Base-by-base conservation (phyloP, 2,329 filamentous ascomycete species). In the Celoporthe dispersa region DNA sequence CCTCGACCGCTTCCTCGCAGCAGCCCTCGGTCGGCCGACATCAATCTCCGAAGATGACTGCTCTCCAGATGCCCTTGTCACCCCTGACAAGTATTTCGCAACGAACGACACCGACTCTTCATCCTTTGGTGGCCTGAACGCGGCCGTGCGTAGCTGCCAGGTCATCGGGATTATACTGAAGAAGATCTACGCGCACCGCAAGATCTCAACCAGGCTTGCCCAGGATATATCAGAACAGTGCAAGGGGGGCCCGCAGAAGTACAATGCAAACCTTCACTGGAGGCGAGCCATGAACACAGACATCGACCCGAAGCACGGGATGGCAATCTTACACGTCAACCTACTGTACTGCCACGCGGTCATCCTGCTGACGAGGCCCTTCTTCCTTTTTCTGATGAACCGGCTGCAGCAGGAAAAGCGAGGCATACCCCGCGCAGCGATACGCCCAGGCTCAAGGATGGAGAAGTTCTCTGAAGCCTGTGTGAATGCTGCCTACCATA, bases 21-120 rank as follows among this genome's bases (percentile, higher is more conserved):
- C 87, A 33, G 88, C 87, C 1, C 80, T 92, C 1, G 90, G 90
- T 6, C 84, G 88, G 12, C 90, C 90, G 0, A 84, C 84, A 1
- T 85, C 87, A 9, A 91, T 92, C 64, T 84, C 84, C 6, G 87
- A 91, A 71, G 85, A 88, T 25, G 88, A 91, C 70, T 91, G 88
- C 75, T 88, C 87, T 22, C 83, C 84, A 2, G 82, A 84, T 48
- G 81, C 83, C 16, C 76, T 87, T 0, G 75, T 76, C 44, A 66
- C 67, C 1, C 72, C 70, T 22, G 69, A 70, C 55, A 68, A 51
- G 33, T 63, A 71, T 33, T 62, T 73, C 12, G 66, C 55, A 11
- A 66, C 68, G 25, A 74, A 64, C 33, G 67, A 73, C 19, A 61
- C 73, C 8, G 74, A 77, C 51, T 59, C 65, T 16, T 63, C 68